Evolutionary conservation across 176 grass and related monocot species (phyloP).

Genomic region (Oryza officinalis): DNA sequence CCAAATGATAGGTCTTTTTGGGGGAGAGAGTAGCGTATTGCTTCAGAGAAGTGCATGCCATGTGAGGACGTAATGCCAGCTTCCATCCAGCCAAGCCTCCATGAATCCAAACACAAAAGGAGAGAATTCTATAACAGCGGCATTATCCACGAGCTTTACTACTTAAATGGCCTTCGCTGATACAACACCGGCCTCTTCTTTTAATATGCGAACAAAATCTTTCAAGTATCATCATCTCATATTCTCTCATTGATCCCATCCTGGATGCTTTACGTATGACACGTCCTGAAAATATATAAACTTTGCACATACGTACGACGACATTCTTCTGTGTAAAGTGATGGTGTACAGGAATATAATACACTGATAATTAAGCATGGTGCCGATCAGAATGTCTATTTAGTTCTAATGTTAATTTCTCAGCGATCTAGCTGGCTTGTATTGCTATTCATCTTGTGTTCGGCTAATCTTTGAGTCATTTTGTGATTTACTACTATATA

Average conservation of each 20-base stretch:
- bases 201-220: background rate
- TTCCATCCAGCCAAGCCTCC: background rate
- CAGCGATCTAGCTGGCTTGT: background rate
- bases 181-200: background rate
- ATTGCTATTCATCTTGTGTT: background rate
- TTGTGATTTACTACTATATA: background rate
- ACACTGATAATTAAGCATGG: background rate
- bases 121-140: background rate
- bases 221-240: background rate
- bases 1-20: background rate
- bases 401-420: background rate
- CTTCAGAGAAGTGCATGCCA: background rate
- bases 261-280: background rate
- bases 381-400: background rate
- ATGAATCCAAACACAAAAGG: background rate
- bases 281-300: background rate
- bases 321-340: conserved; percentile 15
- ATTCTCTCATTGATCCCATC: background rate
- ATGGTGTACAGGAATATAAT: background rate
- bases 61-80: conserved; percentile 2
- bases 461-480: background rate
- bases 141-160: background rate
- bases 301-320: background rate
- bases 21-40: background rate
- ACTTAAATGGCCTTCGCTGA: background rate